Conservation (phyloP, 192 early-diverging fungal species). For the Gonapodya prolifera region DNA sequence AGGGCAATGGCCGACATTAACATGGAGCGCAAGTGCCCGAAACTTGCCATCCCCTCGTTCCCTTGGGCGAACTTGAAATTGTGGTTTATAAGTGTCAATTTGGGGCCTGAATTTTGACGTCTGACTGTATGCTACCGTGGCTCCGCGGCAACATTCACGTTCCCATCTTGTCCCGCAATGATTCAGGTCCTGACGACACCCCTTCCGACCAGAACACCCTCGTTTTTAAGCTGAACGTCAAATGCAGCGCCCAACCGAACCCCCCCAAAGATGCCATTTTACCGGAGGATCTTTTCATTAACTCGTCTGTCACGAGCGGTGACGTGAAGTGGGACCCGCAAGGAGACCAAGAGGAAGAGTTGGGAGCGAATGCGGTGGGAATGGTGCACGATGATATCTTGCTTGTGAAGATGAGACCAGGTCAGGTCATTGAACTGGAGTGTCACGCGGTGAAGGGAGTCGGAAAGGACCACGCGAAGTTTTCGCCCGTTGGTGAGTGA, state of each 20-base stretch:
- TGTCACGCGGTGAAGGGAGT: slow-evolving; percentile 84
- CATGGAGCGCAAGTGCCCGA: too few relatives aligned
- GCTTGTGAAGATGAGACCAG: slow-evolving; percentile 82
- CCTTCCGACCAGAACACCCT: slow-evolving; percentile 90
- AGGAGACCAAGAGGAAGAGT: slow-evolving; percentile 69
- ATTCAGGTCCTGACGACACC: slow-evolving; percentile 36
- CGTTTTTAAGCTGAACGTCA: slow-evolving; percentile 72
- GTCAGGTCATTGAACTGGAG: slow-evolving; percentile 71
- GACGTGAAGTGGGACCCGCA: slow-evolving; percentile 63
- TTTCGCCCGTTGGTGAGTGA: slow-evolving; percentile 70
- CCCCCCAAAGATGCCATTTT: slow-evolving; percentile 52
- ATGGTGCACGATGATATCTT: slow-evolving; percentile 88
- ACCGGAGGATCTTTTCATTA: slow-evolving; percentile 36
- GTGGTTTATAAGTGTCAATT: too few relatives aligned
- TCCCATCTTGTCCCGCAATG: neutral
- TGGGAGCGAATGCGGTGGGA: slow-evolving; percentile 49
- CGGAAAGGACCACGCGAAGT: slow-evolving; percentile 94
- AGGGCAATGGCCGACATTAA: too few relatives aligned
- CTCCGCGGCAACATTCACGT: too few relatives aligned
- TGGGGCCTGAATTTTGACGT: too few relatives aligned
- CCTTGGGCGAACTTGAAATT: too few relatives aligned
- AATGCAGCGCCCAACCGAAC: slow-evolving; percentile 51
- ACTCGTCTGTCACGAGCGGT: slow-evolving; percentile 1
- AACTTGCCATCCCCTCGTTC: too few relatives aligned
- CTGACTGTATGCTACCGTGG: too few relatives aligned